A percentile compares a stretch with the other conserved stretches of the same genome.
These are phyloP conservation scores for Candida vaughaniae DNA, from an alignment of 805 yeast species.

Conservation along the genomic window DNA sequence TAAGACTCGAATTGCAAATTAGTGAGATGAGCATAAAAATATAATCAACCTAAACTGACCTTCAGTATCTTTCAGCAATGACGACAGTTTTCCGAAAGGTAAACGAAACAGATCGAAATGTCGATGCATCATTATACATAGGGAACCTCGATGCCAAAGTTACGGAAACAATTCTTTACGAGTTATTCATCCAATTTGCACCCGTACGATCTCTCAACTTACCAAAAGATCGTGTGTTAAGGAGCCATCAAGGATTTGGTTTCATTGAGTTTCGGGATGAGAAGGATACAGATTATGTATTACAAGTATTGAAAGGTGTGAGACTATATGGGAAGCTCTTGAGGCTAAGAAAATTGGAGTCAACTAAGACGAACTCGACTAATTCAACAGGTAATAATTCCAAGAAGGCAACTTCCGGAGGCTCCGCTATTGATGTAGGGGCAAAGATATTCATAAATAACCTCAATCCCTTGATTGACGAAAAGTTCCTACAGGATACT, in stretches of 20 bases:
- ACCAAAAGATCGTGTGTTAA: slow-evolving; percentile 75
- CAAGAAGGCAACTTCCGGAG: slow-evolving; percentile 7
- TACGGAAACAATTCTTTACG: slow-evolving; percentile 70
- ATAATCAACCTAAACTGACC: not conserved
- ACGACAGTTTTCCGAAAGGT: slow-evolving; percentile 31
- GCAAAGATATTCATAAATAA: slow-evolving; percentile 57
- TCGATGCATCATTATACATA: slow-evolving; percentile 66
- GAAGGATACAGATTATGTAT: slow-evolving; percentile 70
- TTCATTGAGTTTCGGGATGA: slow-evolving; percentile 68
- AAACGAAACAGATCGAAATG: slow-evolving; percentile 50
- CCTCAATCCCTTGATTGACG: slow-evolving; percentile 66
- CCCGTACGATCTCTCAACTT: slow-evolving; percentile 69
- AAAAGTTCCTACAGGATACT: slow-evolving; percentile 50
- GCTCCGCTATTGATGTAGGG: slow-evolving; percentile 41
- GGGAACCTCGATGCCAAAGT: slow-evolving; percentile 82
- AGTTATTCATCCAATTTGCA: slow-evolving; percentile 80
- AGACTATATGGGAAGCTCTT: slow-evolving; percentile 61
- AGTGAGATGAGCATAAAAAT: slow-evolving; percentile 3
- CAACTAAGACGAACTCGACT: slow-evolving; percentile 13
- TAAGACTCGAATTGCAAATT: too few species aligned
- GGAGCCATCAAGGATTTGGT: slow-evolving; percentile 82
- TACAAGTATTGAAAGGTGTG: slow-evolving; percentile 57
- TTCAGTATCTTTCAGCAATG: too few species aligned
- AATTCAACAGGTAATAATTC: slow-evolving; percentile 8
- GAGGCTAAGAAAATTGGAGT: slow-evolving; percentile 24